Base-by-base conservation (phyloP, 192 early-diverging fungal genomes). In the Fimicolochytrium jonesii region DNA sequence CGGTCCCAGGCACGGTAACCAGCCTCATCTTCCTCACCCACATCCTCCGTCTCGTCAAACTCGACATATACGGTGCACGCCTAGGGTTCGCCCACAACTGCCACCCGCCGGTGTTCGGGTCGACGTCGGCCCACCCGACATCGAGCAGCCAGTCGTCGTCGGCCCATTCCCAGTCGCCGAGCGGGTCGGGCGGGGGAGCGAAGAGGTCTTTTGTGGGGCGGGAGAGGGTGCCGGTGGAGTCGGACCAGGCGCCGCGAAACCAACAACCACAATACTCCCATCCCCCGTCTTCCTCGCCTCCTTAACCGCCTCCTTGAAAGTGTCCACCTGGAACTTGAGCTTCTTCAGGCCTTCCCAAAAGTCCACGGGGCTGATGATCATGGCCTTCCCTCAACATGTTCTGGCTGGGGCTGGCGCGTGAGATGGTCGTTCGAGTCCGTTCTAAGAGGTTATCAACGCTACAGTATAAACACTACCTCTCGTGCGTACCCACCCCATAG, bases 71-170 rank as follows among this genome's bases (percentile, higher is more conserved):
- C 23, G 75, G 71, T 23, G 70, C 71, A 0, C 67, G 32, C 51
- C 71, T 67, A 18, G 71, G 75, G n/a, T 74, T 70, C 20, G 64
- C 69, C 88, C 88, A 90, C 42, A 73, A 68, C 44, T 77, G 59
- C 88, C 88, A 90, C 67, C 88, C 49, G n/a, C n/a, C n/a, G n/a
- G n/a, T n/a, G 64, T 81, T 47, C 41, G 64, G 58, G 61, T 77
- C 75, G 5, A 69, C 69, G 43, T 62, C 55, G 9, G 77, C 39
- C 74, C 75, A 70, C 17, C 59, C 61, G 25, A 64, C 61, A 46
- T 85, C 83, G n/a, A 84, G 48, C 39, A 75, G 68, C 86, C 86
- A 88, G 42, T 80, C 81, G 42, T 54, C 49, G 26, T 80, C 78
- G 39, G 76, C 73, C 69, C 86, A 89, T 47, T 73, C 69, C 56